Conservation (phyloP, 345 rosid species). For the Excoecaria cochinchinensis region DNA sequence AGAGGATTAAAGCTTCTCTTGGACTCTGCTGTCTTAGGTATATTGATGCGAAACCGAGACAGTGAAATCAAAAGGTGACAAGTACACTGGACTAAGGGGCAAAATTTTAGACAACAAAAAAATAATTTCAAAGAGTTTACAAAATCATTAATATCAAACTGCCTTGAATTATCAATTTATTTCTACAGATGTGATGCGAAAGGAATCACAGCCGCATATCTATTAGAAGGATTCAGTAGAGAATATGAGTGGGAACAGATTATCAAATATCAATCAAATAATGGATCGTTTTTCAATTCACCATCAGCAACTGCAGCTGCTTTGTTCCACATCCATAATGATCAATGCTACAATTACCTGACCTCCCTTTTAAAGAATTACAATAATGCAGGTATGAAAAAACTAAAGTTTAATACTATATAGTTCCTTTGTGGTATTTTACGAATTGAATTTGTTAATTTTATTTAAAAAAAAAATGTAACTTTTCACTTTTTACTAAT, state of each 20-base stretch:
- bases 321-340: background rate
- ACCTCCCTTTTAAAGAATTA: background rate
- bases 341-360: background rate
- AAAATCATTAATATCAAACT: no score
- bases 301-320: constrained; percentile 11
- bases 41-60: no score
- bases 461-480: no score
- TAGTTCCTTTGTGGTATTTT: background rate
- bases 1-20: background rate
- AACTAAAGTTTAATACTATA: background rate
- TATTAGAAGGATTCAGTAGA: background rate
- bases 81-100: no score
- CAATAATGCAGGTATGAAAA: background rate
- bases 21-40: no score
- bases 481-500: background rate
- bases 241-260: background rate
- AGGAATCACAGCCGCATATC: background rate
- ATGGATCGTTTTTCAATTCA: constrained; percentile 4
- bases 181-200: no score
- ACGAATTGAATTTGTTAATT: background rate
- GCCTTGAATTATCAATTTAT: no score
- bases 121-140: no score
- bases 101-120: no score
- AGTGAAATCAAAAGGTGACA: no score
- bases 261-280: constrained; percentile 2